Percentiles rank a stretch among this genome's conserved stretches.
Evolutionary conservation across 2,329 filamentous ascomycete species (phyloP).

Genomic region (Fusarium duplospermum): DNA sequence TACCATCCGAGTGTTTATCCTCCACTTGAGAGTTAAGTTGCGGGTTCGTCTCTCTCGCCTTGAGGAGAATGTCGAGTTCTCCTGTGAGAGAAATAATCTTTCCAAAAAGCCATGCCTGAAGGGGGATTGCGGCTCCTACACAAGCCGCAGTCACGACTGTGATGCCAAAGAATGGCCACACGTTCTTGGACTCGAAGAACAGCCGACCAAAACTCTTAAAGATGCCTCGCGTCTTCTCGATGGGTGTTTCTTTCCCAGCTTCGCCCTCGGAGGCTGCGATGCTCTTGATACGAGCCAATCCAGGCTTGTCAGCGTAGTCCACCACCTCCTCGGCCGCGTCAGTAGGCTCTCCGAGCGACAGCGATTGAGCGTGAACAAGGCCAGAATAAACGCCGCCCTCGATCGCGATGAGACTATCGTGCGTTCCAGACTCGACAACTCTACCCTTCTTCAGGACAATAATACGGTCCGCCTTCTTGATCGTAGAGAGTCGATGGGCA

Average conservation of each 20-base stretch:
- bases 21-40: slow-evolving; percentile 40
- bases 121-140: slow-evolving; percentile 57
- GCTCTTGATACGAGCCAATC: slow-evolving; percentile 60
- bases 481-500: slow-evolving; percentile 79
- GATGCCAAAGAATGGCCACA: slow-evolving; percentile 63
- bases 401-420: slow-evolving; percentile 74
- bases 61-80: neutral
- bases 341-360: slow-evolving; percentile 63
- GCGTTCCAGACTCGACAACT: slow-evolving; percentile 79
- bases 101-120: slow-evolving; percentile 68
- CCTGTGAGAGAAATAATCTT: slow-evolving; percentile 55
- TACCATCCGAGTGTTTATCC: slow-evolving; percentile 55
- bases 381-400: slow-evolving; percentile 73
- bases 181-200: slow-evolving; percentile 65
- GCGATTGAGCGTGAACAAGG: slow-evolving; percentile 73
- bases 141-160: slow-evolving; percentile 60
- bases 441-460: slow-evolving; percentile 78
- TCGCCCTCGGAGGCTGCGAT: slow-evolving; percentile 52
- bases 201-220: slow-evolving; percentile 66
- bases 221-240: slow-evolving; percentile 56
- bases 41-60: neutral
- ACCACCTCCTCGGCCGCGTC: slow-evolving; percentile 50
- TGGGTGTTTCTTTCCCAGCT: slow-evolving; percentile 30
- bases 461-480: slow-evolving; percentile 82
- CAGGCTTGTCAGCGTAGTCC: slow-evolving; percentile 55